A percentile compares a stretch with the other conserved stretches of the same genome.
These are phyloP conservation scores for Phytophthora rubi DNA, from an alignment of 352 stramenopile species.

Conservation along the genomic window DNA sequence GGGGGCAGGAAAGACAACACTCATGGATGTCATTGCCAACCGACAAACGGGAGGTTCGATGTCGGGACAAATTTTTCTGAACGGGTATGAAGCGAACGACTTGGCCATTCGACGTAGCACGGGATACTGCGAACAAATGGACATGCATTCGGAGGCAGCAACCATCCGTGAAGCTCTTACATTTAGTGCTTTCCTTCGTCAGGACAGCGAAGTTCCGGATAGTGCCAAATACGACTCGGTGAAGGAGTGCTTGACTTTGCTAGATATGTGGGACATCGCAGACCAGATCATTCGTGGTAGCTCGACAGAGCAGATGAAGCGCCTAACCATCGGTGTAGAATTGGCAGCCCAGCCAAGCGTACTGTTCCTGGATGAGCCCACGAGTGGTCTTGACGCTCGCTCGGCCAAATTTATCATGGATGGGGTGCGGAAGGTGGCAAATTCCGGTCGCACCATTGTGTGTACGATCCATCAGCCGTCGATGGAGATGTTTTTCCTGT, in stretches of 20 bases:
- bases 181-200: slow-evolving; percentile 85
- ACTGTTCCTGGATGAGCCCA: slow-evolving; percentile 56
- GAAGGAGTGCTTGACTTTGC: slow-evolving; percentile 79
- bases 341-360: slow-evolving; percentile 42
- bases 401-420: slow-evolving; percentile 66
- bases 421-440: slow-evolving; percentile 53
- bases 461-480: slow-evolving; percentile 39
- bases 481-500: slow-evolving; percentile 50
- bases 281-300: slow-evolving; percentile 36
- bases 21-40: slow-evolving; percentile 93
- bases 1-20: slow-evolving; percentile 83
- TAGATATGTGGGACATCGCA: slow-evolving; percentile 65
- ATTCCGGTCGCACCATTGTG: slow-evolving; percentile 77
- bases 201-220: slow-evolving; percentile 41
- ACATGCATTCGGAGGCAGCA: slow-evolving; percentile 82
- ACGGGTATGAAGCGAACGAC: slow-evolving; percentile 25
- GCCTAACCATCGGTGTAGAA: slow-evolving; percentile 47
- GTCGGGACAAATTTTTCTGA: slow-evolving; percentile 24
- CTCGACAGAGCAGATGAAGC: slow-evolving; percentile 48
- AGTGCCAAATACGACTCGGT: slow-evolving; percentile 56
- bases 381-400: slow-evolving; percentile 64
- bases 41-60: slow-evolving; percentile 76
- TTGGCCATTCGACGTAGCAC: slow-evolving; percentile 44
- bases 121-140: slow-evolving; percentile 77
- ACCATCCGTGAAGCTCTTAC: slow-evolving; percentile 89